Conservation (phyloP, 164 flowering plant genomes). For the Houttuynia cordata region DNA sequence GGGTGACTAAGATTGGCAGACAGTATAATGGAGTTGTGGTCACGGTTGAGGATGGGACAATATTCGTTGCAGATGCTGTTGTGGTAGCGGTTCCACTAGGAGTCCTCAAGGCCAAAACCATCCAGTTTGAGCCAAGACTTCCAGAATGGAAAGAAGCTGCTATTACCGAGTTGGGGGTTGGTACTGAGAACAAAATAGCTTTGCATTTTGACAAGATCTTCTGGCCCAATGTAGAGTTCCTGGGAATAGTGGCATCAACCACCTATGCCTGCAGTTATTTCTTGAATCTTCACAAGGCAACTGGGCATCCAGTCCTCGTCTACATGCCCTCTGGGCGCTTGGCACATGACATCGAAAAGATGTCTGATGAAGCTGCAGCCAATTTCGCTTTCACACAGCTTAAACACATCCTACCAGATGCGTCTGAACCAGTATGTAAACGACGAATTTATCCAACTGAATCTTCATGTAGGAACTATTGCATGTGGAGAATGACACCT, state of each 20-base stretch:
- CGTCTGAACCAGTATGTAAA: constrained; percentile 64
- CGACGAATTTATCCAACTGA: too few relatives aligned
- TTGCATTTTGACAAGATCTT: constrained; percentile 81
- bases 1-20: constrained; percentile 58
- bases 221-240: constrained; percentile 98
- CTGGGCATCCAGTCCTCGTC: constrained; percentile 80
- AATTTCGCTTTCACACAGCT: constrained; percentile 72
- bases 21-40: constrained; percentile 61
- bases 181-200: constrained; percentile 78
- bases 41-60: constrained; percentile 59
- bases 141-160: constrained; percentile 89
- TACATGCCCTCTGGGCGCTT: constrained; percentile 95
- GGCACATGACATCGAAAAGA: constrained; percentile 74
- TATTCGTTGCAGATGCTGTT: constrained; percentile 82
- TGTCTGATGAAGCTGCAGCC: constrained; percentile 93
- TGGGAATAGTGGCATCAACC: constrained; percentile 82
- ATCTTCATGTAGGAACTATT: neutral
- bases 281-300: constrained; percentile 92
- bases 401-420: constrained; percentile 78
- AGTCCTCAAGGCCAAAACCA: constrained; percentile 52
- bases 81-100: constrained; percentile 78
- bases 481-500: neutral
- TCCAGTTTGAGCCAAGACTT: constrained; percentile 70
- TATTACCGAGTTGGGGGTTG: constrained; percentile 71
- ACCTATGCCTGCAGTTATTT: constrained; percentile 89